Base-by-base conservation (phyloP, 768 basidiomycete genomes). In the Saitozyma sp. region DNA sequence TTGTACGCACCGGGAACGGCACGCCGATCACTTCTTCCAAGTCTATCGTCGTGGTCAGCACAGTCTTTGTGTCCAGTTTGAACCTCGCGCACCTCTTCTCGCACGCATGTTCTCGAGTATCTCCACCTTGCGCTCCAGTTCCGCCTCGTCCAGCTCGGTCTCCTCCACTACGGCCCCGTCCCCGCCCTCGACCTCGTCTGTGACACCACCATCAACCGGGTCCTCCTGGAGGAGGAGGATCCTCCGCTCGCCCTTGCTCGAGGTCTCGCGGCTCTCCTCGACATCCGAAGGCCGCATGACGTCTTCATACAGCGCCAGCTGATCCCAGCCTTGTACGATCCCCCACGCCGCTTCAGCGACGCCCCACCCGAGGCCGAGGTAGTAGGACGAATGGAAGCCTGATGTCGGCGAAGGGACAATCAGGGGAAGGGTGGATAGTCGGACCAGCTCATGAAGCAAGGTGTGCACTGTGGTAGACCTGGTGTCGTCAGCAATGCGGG, bases 301-400 rank as follows among this genome's bases (percentile, higher is more conserved):
- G 51, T 79, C 78, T 20, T 69, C 64, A 51, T 77, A 79, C 7
- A 77, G 60, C 16, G 68, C 57, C 43, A 79, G 59, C 43, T 74
- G 71, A 43, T 76, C 76, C 71, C 74, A 79, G 7, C 73, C 78
- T 56, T 74, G 68, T 0, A 73, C 64, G 9, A 77, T 74, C 1
- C 78, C 76, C 74, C 76, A 79, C 8, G 69, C 62, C 0, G 66
- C 73, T 61, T 79, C 78, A 3, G 78, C 78, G 1, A 66, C 54
- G 16, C 76, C 76, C 76, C 76, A 79, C 4, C 78, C 78, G 43
- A 79, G 56, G 10, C 72, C 78, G n/a, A 79, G 71, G 58, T 76
- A 75, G 50, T 76, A 79, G 6, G 69, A 70, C 16, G 71, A 73
- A 54, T 77, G 75, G 42, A 73, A 75, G n/a, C 71, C 75, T 14